These are phyloP conservation scores for Podosphaera fusca DNA, from an alignment of 2,329 filamentous ascomycete species.

Conservation along the genomic window DNA sequence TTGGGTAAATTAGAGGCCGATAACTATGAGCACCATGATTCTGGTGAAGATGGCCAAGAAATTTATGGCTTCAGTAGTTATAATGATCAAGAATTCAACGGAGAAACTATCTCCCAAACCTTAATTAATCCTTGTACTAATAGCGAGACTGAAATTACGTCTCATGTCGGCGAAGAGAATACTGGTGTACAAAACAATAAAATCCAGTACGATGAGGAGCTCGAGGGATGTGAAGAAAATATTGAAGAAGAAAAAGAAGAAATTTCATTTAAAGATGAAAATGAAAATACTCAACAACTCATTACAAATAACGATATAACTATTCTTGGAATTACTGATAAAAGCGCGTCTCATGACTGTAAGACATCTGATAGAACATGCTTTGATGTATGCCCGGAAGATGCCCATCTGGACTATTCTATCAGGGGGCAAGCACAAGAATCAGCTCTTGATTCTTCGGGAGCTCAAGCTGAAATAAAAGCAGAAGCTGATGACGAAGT, in stretches of 20 bases:
- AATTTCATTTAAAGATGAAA: neutral
- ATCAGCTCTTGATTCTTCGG: neutral
- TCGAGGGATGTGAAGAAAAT: conserved; percentile 4
- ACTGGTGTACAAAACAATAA: conserved; percentile 12
- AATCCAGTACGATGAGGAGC: conserved; percentile 14
- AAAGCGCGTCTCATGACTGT: neutral
- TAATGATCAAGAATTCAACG: neutral
- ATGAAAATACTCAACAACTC: neutral
- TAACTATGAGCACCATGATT: neutral
- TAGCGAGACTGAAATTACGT: neutral
- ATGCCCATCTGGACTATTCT: neutral
- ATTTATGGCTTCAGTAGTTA: neutral
- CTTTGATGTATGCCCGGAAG: neutral
- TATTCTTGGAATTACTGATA: neutral
- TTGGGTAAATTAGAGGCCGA: neutral
- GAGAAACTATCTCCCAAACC: conserved; percentile 7
- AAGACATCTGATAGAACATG: neutral
- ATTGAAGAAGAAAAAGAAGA: neutral
- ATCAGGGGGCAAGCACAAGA: neutral
- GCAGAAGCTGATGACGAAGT: neutral
- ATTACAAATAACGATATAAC: neutral
- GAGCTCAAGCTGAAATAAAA: neutral
- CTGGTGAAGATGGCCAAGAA: neutral
- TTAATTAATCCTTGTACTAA: conserved; percentile 17
- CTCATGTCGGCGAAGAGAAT: conserved; percentile 7